Base-by-base conservation (phyloP, 164 flowering plant genomes). In the Santalum album region DNA sequence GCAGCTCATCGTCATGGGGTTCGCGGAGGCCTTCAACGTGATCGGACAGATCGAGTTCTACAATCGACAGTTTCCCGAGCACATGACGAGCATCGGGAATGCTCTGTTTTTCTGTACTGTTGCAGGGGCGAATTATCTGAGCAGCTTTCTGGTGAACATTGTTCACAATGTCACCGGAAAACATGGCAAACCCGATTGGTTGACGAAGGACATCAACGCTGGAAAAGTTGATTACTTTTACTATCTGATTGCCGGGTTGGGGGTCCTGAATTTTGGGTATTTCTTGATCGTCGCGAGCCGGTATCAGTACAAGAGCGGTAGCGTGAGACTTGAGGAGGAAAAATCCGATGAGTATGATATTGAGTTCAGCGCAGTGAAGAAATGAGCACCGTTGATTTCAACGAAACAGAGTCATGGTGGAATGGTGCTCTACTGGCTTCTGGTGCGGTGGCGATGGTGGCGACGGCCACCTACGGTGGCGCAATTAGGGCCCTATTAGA, bases 11-110 rank as follows among this genome's bases (percentile, higher is more conserved):
- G 57, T 84, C 12, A 65, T 80, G 77, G 92, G 92, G 0, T 63
- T 90, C 1, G 76, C 77, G 1, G 95, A 90, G 68, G 86, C 87
- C 1, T 90, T 90, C 59, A 83, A 68, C 20, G 52, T 69, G 2
- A 72, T 90, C 4, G 97, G 83, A 2, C 90, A 75, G 52, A 77
- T 87, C 1, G 95, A 90, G 65, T 81, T 86, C 39, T 84, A 69
- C 70, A 76, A 90, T 74, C 74, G 69, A 56, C 73, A 90, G 62
- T 80, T 84, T 35, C 97, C 95, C 0, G 97, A 90, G 36, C 71
- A 78, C 57, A 81, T 86, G 94, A 65, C 65, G 25, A 90, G 87
- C 54, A 40, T 81, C 10, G 87, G 77, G 0, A 86, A 79, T 38
- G 65, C 97, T 1, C 56, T 90, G 1, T 58, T 81, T 22, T 75